Evolutionary conservation across 2,329 filamentous ascomycete genomes (phyloP).

Genomic region (Rhynchosporium agropyri): DNA sequence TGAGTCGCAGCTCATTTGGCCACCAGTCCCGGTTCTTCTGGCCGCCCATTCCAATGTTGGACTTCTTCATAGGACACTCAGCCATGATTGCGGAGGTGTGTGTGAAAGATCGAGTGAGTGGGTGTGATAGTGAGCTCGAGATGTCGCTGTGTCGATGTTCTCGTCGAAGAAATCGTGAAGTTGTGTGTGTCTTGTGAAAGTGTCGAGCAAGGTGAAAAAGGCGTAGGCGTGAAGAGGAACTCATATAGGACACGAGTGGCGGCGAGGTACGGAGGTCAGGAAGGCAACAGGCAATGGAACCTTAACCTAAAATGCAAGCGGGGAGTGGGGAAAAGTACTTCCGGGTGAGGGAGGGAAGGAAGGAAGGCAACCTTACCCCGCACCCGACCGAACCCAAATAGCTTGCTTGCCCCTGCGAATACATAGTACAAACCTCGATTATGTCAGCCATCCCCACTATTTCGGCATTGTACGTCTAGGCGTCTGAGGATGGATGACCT

Average conservation of each 20-base stretch:
- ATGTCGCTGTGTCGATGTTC: not conserved
- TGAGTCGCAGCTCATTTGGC: conserved; percentile 68
- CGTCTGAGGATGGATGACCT: conserved; percentile 11
- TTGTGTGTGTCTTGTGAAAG: not conserved
- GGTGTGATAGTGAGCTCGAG: not conserved
- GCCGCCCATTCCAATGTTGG: conserved; percentile 56
- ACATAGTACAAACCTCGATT: not conserved
- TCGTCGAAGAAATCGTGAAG: conserved; percentile 6
- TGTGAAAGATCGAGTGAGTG: conserved; percentile 1
- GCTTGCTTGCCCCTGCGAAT: not conserved
- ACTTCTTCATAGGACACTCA: conserved; percentile 34
- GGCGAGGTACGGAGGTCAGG: conserved; percentile 1
- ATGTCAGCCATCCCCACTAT: conserved; percentile 12
- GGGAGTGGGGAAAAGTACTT: conserved; percentile 7
- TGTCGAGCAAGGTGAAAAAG: not conserved
- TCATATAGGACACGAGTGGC: not conserved
- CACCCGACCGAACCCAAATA: not conserved
- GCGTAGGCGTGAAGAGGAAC: not conserved
- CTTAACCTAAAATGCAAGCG: too few relatives aligned
- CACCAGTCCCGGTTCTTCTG: conserved; percentile 74
- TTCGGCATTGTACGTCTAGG: not conserved
- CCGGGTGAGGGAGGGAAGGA: not conserved
- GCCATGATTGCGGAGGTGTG: conserved; percentile 26
- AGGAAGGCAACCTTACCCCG: conserved; percentile 4
- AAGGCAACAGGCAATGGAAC: not conserved